Conservation (phyloP, 202 grass and related monocot species). For the Carex arenaria region DNA sequence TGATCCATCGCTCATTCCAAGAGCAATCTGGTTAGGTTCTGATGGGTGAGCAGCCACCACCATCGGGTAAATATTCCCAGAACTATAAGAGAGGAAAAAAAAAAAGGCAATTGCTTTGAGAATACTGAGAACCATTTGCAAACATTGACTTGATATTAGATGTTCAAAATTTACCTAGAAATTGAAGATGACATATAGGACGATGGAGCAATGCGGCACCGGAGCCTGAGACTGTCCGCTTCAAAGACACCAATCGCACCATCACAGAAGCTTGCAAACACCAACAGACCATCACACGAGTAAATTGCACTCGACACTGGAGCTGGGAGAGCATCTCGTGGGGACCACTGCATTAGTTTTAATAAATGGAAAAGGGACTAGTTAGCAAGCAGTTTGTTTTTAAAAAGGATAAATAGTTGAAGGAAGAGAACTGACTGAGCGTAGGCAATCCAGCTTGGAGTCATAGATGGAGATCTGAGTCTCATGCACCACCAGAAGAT, state of each 20-base stretch:
- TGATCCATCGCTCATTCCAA: slow-evolving; percentile 86
- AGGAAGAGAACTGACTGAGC: slow-evolving; percentile 50
- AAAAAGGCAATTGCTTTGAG: neutral
- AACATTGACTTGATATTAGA: neutral
- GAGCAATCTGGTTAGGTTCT: slow-evolving; percentile 90
- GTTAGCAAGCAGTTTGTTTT: neutral
- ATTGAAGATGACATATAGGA: slow-evolving; percentile 82
- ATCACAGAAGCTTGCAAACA: slow-evolving; percentile 89
- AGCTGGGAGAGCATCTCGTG: slow-evolving; percentile 71
- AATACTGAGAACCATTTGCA: neutral
- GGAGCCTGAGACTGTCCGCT: slow-evolving; percentile 65
- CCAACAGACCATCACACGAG: slow-evolving; percentile 77
- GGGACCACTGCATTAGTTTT: slow-evolving; percentile 65
- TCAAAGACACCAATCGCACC: slow-evolving; percentile 97
- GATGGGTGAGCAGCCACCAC: slow-evolving; percentile 88
- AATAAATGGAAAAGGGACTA: slow-evolving; percentile 11
- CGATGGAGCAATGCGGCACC: slow-evolving; percentile 78
- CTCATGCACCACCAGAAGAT: slow-evolving; percentile 92
- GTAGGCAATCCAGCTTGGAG: slow-evolving; percentile 80
- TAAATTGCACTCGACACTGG: slow-evolving; percentile 98
- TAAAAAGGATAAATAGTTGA: neutral
- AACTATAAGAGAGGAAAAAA: slow-evolving; percentile 30
- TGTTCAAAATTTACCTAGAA: slow-evolving; percentile 33
- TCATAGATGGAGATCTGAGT: slow-evolving; percentile 91
- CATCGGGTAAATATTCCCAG: slow-evolving; percentile 51